phyloP scores from a whole-genome alignment of 257 asterid species.

The Solanum etuberosum region DNA sequence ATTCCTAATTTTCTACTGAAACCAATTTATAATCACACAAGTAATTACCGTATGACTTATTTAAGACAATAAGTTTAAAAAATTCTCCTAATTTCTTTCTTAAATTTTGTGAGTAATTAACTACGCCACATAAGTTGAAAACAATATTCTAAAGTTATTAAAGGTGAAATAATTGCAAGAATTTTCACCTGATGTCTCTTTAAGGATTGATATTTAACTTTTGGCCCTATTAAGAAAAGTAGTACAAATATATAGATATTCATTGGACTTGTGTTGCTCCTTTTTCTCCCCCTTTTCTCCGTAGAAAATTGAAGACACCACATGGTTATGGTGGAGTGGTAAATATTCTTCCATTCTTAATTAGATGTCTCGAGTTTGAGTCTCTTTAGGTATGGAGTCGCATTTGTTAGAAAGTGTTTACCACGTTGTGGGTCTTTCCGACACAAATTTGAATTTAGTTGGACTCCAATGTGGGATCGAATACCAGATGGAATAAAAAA shows the following conservation, averaged over 20 bases:
- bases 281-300: background rate
- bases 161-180: background rate
- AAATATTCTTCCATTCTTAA: too few relatives aligned
- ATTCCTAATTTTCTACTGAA: background rate
- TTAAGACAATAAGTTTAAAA: background rate
- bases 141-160: background rate
- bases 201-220: background rate
- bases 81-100: too few relatives aligned
- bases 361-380: too few relatives aligned
- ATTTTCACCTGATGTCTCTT: background rate
- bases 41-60: background rate
- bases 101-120: too few relatives aligned
- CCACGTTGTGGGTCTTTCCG: background rate
- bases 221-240: background rate
- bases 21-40: background rate
- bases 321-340: background rate
- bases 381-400: background rate
- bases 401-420: background rate
- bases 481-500: too few relatives aligned
- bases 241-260: background rate
- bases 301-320: background rate
- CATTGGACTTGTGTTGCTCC: background rate
- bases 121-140: background rate
- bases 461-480: rapidly evolving
- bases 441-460: background rate